Conservation (phyloP, 2,329 filamentous ascomycete genomes). For the Penicillium sp. region DNA sequence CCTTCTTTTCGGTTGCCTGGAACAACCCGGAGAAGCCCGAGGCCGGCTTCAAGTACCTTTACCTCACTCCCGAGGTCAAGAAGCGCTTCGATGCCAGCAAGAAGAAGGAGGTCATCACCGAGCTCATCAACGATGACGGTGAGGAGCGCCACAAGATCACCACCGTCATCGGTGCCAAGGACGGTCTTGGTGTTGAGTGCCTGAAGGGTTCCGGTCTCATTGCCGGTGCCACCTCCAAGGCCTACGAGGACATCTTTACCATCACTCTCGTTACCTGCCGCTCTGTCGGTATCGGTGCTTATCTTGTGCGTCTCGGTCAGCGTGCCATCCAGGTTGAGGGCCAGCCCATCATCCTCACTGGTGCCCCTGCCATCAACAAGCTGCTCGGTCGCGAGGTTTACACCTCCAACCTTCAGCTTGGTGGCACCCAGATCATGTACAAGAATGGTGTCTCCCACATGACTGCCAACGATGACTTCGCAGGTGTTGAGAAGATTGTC, state of each 20-base stretch:
- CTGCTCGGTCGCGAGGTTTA: constrained; percentile 96
- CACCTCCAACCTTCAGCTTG: constrained; percentile 97
- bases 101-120: constrained; percentile 76
- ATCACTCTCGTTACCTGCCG: constrained; percentile 96
- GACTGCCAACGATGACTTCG: constrained; percentile 96
- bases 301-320: constrained; percentile 95
- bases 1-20: constrained; percentile 96
- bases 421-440: constrained; percentile 99
- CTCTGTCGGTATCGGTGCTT: constrained; percentile 98
- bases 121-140: constrained; percentile 78
- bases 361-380: constrained; percentile 97
- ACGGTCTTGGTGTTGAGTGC: constrained; percentile 96
- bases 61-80: constrained; percentile 82
- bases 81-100: constrained; percentile 78
- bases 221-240: constrained; percentile 91
- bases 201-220: constrained; percentile 96
- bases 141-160: constrained; percentile 92
- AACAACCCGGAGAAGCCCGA: constrained; percentile 79
- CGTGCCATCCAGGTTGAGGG: constrained; percentile 98
- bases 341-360: constrained; percentile 97
- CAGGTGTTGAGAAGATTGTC: constrained; percentile 95
- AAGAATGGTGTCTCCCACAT: constrained; percentile 99
- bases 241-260: constrained; percentile 99
- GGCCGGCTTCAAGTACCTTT: constrained; percentile 93
- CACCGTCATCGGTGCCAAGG: constrained; percentile 87